Conservation (phyloP, 1,284 basidiomycete species). For the Peniophora sp. region DNA sequence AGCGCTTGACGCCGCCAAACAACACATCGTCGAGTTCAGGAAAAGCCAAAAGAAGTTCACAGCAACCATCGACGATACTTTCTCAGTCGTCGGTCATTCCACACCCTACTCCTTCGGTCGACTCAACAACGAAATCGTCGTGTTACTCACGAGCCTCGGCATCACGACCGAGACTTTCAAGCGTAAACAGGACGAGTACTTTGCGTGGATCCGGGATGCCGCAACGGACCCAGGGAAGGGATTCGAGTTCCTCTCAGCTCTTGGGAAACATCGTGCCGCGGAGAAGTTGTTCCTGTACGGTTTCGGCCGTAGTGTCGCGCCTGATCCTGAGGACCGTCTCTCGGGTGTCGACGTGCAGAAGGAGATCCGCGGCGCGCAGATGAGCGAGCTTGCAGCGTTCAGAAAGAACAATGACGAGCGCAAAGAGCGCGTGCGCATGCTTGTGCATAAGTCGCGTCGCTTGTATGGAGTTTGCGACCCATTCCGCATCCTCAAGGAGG, state of each 20-base stretch:
- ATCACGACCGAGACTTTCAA: conserved; percentile 45
- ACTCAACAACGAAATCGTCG: conserved; percentile 61
- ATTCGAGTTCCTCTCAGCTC: conserved; percentile 45
- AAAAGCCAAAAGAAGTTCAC: conserved; percentile 63
- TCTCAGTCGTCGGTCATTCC: conserved; percentile 58
- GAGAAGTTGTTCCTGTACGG: conserved; percentile 49
- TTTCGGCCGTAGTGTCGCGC: conserved; percentile 31
- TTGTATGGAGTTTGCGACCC: conserved; percentile 63
- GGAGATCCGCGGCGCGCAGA: conserved; percentile 35
- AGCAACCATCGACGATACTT: conserved; percentile 43
- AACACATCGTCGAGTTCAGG: conserved; percentile 45
- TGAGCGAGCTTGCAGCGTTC: conserved; percentile 41
- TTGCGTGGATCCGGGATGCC: conserved; percentile 45
- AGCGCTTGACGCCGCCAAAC: conserved; percentile 34
- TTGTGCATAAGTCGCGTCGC: conserved; percentile 51
- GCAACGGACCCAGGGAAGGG: conserved; percentile 36
- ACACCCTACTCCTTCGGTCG: conserved; percentile 54
- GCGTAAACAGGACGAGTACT: conserved; percentile 48
- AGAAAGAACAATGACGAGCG: conserved; percentile 36
- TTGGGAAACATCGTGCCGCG: conserved; percentile 37
- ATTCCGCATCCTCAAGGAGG: conserved; percentile 49
- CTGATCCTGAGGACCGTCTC: conserved; percentile 3
- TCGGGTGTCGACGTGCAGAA: conserved; percentile 21
- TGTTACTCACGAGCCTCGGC: conserved; percentile 54
- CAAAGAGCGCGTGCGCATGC: conserved; percentile 46